Evolutionary conservation across 1,284 basidiomycete genomes (phyloP).

Genomic region (Agroathelia rolfsii): DNA sequence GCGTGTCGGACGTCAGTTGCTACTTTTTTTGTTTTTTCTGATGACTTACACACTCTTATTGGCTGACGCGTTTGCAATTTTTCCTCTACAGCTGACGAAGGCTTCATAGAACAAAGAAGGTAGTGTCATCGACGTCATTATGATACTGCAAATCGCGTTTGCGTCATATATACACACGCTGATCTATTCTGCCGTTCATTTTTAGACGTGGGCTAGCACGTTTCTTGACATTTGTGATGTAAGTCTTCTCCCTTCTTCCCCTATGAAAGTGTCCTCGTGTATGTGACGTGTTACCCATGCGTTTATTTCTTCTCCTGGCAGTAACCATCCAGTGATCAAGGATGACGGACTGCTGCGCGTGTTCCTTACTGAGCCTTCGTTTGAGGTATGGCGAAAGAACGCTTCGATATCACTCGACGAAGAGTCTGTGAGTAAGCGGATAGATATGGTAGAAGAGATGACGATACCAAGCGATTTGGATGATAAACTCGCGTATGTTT

Average conservation of each 20-base stretch:
- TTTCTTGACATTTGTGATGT: slow-evolving; percentile 74
- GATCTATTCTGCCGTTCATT: slow-evolving; percentile 7
- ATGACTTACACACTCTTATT: slow-evolving; percentile 5
- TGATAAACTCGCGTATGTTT: slow-evolving; percentile 68
- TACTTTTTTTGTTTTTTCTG: slow-evolving; percentile 7
- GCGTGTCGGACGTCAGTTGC: slow-evolving; percentile 68
- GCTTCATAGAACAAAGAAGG: slow-evolving; percentile 84
- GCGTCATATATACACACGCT: slow-evolving; percentile 2
- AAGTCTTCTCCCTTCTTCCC: slow-evolving; percentile 16
- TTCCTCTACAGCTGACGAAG: slow-evolving; percentile 61
- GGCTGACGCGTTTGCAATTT: slow-evolving; percentile 5
- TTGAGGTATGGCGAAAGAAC: slow-evolving; percentile 81
- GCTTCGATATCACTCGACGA: slow-evolving; percentile 70
- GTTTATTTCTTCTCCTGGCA: too few species aligned
- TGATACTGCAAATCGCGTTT: slow-evolving; percentile 5
- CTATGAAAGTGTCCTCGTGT: slow-evolving; percentile 2
- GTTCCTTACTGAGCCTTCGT: slow-evolving; percentile 74
- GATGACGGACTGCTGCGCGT: slow-evolving; percentile 75
- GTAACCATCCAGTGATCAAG: slow-evolving; percentile 85
- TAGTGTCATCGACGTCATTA: slow-evolving; percentile 17
- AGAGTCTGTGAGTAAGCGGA: slow-evolving; percentile 72
- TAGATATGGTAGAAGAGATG: slow-evolving; percentile 84
- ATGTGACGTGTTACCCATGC: background rate
- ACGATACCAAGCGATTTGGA: slow-evolving; percentile 85
- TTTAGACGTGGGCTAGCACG: slow-evolving; percentile 72